Conservation (phyloP, 2,329 filamentous ascomycete genomes). For the Trichoderma citrinoviride region DNA sequence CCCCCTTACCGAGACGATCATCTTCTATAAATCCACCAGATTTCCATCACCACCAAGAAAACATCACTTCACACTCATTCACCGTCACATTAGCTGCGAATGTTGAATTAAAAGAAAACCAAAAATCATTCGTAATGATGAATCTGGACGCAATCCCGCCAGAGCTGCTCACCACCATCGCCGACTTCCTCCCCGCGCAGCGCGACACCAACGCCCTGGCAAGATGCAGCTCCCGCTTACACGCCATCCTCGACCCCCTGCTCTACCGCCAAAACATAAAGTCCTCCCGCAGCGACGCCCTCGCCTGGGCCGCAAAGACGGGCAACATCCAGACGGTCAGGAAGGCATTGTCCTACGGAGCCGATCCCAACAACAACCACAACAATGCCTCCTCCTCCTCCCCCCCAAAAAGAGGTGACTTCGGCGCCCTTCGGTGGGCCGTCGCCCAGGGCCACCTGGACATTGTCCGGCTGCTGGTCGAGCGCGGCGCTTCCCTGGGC, state of each 20-base stretch:
- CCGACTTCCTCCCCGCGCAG: neutral
- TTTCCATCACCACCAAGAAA: too few relatives aligned
- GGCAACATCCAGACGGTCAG: neutral
- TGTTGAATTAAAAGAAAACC: neutral
- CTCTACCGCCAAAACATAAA: slow-evolving; percentile 8
- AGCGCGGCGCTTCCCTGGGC: neutral
- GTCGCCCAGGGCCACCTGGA: neutral
- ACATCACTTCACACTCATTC: too few relatives aligned
- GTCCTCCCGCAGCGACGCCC: neutral
- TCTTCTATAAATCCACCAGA: neutral
- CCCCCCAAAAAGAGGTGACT: neutral
- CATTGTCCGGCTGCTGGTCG: slow-evolving; percentile 2
- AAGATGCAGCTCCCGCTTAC: neutral
- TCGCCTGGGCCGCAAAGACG: neutral
- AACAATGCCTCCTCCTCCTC: too few relatives aligned
- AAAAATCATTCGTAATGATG: too few relatives aligned
- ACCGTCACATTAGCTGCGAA: too few relatives aligned
- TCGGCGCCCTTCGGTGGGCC: neutral
- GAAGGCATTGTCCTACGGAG: slow-evolving; percentile 2
- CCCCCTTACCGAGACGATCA: too few relatives aligned
- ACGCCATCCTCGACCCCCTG: neutral
- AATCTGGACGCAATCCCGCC: neutral
- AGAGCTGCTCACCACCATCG: neutral
- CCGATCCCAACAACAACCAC: neutral
- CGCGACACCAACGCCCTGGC: slow-evolving; percentile 10